Conservation (phyloP, 768 basidiomycete species). For the Hypsizygus marmoreus region DNA sequence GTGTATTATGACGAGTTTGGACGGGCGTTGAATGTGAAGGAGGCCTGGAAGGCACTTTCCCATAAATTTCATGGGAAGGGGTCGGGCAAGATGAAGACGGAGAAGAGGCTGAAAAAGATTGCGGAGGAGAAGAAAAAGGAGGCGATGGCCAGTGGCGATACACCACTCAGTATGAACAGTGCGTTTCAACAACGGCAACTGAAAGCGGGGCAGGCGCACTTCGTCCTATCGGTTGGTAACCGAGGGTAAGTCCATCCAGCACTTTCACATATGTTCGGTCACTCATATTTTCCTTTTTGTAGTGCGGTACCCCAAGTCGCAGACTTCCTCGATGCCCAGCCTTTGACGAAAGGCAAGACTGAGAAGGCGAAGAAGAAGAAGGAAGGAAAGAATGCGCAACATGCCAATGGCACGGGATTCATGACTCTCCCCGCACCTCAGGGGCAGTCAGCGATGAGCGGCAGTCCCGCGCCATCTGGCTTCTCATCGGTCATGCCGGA, state of each 20-base stretch:
- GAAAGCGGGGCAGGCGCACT: constrained; percentile 94
- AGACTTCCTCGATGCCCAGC: constrained; percentile 80
- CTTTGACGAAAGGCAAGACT: constrained; percentile 80
- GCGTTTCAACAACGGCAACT: constrained; percentile 94
- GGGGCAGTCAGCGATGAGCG: constrained; percentile 39
- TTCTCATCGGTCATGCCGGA: constrained; percentile 25
- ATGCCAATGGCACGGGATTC: constrained; percentile 57
- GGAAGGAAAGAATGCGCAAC: constrained; percentile 56
- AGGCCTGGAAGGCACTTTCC: constrained; percentile 97
- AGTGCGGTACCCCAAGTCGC: constrained; percentile 87
- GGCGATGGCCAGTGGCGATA: constrained; percentile 94
- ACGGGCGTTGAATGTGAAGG: constrained; percentile 83
- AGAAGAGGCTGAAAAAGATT: constrained; percentile 95
- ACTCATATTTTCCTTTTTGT: constrained; percentile 10
- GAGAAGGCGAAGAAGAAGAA: constrained; percentile 85
- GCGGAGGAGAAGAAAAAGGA: constrained; percentile 95
- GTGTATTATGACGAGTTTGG: constrained; percentile 98
- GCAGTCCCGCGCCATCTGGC: constrained; percentile 47
- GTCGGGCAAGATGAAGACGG: constrained; percentile 94
- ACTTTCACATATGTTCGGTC: constrained; percentile 7
- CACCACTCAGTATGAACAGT: constrained; percentile 90
- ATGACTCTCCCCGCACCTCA: constrained; percentile 71
- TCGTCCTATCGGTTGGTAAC: constrained; percentile 92
- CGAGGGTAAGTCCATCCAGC: constrained; percentile 63
- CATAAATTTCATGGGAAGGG: constrained; percentile 99